Conservation (phyloP, 2,329 filamentous ascomycete species). For the Alternaria burnsii region DNA sequence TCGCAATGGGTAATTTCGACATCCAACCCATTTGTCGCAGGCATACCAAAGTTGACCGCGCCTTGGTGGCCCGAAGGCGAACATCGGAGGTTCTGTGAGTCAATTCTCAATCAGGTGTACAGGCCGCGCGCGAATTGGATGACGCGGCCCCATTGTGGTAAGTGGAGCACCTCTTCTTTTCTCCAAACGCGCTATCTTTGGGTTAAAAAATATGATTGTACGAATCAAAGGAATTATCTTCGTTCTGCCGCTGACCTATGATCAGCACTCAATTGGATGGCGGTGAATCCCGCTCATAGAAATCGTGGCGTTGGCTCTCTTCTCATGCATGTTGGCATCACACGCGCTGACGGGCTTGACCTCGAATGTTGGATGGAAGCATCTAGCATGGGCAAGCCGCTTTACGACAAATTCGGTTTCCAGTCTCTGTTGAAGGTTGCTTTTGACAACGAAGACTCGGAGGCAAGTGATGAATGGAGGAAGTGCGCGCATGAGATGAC, state of each 20-base stretch:
- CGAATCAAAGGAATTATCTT: not conserved
- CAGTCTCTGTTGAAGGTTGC: conserved; percentile 39
- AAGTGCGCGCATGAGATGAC: conserved; percentile 47
- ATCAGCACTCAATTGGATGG: conserved; percentile 49
- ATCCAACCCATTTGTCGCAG: conserved; percentile 43
- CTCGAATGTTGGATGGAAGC: conserved; percentile 53
- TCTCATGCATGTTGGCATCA: conserved; percentile 47
- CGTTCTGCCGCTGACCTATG: conserved; percentile 18
- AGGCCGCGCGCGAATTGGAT: conserved; percentile 43
- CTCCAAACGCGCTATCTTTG: conserved; percentile 6
- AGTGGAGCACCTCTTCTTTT: conserved; percentile 21
- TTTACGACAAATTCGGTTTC: conserved; percentile 49
- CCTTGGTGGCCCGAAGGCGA: conserved; percentile 50
- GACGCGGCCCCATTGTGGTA: conserved; percentile 46
- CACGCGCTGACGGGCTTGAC: conserved; percentile 44
- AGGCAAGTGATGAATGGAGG: conserved; percentile 43
- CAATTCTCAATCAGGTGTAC: conserved; percentile 46
- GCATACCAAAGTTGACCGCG: conserved; percentile 35
- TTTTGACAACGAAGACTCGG: conserved; percentile 38
- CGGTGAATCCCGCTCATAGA: conserved; percentile 47
- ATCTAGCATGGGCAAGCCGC: conserved; percentile 45
- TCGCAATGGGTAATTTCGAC: conserved; percentile 44
- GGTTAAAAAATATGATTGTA: not conserved
- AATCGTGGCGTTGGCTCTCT: conserved; percentile 48
- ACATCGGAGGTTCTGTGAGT: conserved; percentile 44